Base-by-base conservation (phyloP, 768 basidiomycete genomes). In the Termitomyces titanicus region DNA sequence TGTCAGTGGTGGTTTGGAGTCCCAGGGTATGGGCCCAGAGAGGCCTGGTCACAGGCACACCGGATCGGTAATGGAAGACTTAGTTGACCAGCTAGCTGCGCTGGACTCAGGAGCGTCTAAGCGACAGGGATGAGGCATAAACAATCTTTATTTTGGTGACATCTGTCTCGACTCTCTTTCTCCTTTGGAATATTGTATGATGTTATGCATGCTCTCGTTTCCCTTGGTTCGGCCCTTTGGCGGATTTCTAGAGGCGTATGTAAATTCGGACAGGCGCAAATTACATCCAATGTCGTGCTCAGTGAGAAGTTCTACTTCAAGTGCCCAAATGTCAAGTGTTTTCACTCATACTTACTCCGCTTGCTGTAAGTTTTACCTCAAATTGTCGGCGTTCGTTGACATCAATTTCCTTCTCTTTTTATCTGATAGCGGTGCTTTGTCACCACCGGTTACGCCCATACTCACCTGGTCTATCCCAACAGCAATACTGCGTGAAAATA, bases 61-160 rank as follows among this genome's bases (percentile, higher is more conserved):
- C 17, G 74, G 70, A 59, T 84, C 86, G 35, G 86, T 86, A 15
- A 91, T 94, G 89, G 86, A 90, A 47, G 84, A 89, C 59, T 70
- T 94, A 27, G 89, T 92, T n/a, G 83, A 89, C 61, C 85, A 88
- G 59, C 74, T 94, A 40, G 92, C 88, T 34, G 85, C 79, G 25
- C 68, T 95, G 67, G 84, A 85, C 50, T 72, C 76, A 20, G 55
- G 55, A 24, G 54, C 54, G 24, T 18, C 37, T 11, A 27, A 45
- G 18, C n/a, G 40, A 6, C 13, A 18, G 20, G 11, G 15, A 27
- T 24, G 13, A 38, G 34, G 18, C 22, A 17, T 35, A 12, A 6
- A 29, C 11, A 27, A 51, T 18, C 25, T 7, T 17, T 11, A 18
- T 33, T n/a, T 33, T 8, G 39, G 20, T 20, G 24, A 4, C 0